Evolutionary conservation across 2,329 filamentous ascomycete species (phyloP), one percentile per base, ranked within the genome.

Genomic region (Aspergillus sp.): DNA sequence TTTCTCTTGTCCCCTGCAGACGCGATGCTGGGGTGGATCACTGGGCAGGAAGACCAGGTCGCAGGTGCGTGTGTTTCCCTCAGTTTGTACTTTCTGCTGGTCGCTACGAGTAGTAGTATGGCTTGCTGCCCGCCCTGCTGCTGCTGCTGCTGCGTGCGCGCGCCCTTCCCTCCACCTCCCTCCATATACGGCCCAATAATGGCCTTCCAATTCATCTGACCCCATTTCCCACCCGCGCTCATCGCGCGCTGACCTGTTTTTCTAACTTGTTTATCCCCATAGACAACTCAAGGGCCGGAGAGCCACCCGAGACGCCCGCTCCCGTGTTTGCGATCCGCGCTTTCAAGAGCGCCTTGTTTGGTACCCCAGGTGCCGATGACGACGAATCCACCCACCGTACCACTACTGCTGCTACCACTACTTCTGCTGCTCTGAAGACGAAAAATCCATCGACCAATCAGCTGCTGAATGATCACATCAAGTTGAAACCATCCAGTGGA

Each of bases 251-350:
- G 54, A 61, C 60, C 59, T 45, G 60, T 62, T 62, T 55, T 57
- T 59, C 32, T 50, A 28, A 50, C 57, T 61, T 54, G 56, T 61
- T 64, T 61, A 32, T 53, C 55, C 43, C 32, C 57, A 48, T 51
- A 77, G 74, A 74, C 61, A 69, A 72, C 63, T 89, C 78, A 82
- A 87, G 74, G 82, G 83, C 73, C 60, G 69, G 82, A 60, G 85
- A 88, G 45, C 78, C 83, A 6, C 87, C 86, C 53, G 85, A 88
- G 65, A 89, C 87, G 1, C 87, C 87, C 8, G 87, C 86, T 50
- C 86, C 86, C 50, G 80, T 89, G 21, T 90, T 90, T 71, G 87
- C 87, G 17, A 83, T 88, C 58, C 87, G 87, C 68, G 87, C 87
- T 15, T 87, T 89, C 74, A 87, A 85, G 68, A 85, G 86, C 62